Conservation (phyloP, 108 stramenopile species). For the Skeletonema marinoi region DNA sequence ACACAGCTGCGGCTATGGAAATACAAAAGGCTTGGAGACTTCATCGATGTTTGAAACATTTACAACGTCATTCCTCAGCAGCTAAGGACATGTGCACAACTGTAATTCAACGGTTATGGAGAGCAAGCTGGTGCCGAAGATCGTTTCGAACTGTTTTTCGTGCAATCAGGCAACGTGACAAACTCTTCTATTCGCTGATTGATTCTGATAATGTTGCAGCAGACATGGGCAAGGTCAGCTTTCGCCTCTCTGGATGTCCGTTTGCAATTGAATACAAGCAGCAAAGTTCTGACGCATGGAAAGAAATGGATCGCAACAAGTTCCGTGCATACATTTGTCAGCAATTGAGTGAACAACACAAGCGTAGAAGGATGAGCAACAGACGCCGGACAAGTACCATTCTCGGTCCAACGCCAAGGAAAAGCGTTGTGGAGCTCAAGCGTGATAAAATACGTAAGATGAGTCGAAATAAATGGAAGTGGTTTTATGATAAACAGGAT, state of each 20-base stretch:
- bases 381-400: neutral
- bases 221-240: neutral
- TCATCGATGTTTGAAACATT: slow-evolving; percentile 16
- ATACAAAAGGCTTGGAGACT: slow-evolving; percentile 23
- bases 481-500: slow-evolving; percentile 20
- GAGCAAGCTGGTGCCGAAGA: slow-evolving; percentile 9
- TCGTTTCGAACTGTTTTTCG: slow-evolving; percentile 4
- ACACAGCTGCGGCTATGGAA: neutral
- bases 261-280: neutral
- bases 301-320: neutral
- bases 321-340: neutral
- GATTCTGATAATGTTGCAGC: neutral
- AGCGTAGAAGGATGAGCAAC: neutral
- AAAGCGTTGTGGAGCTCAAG: slow-evolving; percentile 3
- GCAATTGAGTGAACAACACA: neutral
- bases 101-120: slow-evolving; percentile 26
- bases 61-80: neutral
- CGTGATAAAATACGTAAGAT: slow-evolving; percentile 13
- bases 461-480: slow-evolving; percentile 35
- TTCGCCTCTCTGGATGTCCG: neutral
- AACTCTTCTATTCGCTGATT: neutral
- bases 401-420: neutral
- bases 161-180: neutral
- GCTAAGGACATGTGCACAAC: neutral
- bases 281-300: neutral